phyloP scores from a whole-genome alignment of 2,329 filamentous ascomycete species.

The Tolypocladium inflatum region DNA sequence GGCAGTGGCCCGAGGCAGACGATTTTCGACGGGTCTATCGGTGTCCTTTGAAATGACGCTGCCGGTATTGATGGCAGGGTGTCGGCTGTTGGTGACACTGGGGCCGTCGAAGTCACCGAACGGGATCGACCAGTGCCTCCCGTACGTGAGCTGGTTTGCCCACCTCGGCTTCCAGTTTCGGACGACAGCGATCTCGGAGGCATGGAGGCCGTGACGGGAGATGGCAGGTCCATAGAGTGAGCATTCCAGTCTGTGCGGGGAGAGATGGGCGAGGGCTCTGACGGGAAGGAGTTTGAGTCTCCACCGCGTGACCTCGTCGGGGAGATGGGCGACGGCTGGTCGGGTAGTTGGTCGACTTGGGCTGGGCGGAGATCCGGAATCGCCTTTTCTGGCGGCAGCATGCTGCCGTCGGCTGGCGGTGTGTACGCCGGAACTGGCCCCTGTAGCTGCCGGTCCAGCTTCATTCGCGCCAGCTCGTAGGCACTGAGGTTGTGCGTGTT shows the following conservation, averaged over 20 bases:
- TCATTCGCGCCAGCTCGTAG: conserved; percentile 42
- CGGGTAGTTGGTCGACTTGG: conserved; percentile 7
- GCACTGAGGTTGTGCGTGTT: conserved; percentile 29
- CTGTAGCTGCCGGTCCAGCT: conserved; percentile 40
- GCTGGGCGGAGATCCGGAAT: conserved; percentile 8
- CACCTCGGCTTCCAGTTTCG: conserved; percentile 8
- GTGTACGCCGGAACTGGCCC: conserved; percentile 40
- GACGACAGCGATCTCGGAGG: conserved; percentile 13
- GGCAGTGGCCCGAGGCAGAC: conserved; percentile 47
- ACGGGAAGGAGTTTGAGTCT: conserved; percentile 25
- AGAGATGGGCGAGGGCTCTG: conserved; percentile 39
- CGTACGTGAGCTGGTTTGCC: neutral
- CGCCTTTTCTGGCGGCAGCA: conserved; percentile 19
- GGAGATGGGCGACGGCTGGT: conserved; percentile 8
- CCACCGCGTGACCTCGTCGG: conserved; percentile 10
- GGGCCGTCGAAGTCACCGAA: conserved; percentile 1
- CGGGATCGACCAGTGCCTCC: conserved; percentile 1
- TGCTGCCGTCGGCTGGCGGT: conserved; percentile 23
- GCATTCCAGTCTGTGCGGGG: conserved; percentile 34
- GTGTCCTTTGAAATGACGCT: conserved; percentile 31
- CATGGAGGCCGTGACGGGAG: conserved; percentile 27
- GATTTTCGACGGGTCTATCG: conserved; percentile 42
- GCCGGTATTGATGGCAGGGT: conserved; percentile 1
- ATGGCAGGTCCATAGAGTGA: conserved; percentile 27
- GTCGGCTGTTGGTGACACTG: neutral